Percentiles rank a stretch among this genome's conserved stretches.
These are phyloP conservation scores for Arbutus unedo DNA, from an alignment of 148 eudicot species.

Conservation along the genomic window DNA sequence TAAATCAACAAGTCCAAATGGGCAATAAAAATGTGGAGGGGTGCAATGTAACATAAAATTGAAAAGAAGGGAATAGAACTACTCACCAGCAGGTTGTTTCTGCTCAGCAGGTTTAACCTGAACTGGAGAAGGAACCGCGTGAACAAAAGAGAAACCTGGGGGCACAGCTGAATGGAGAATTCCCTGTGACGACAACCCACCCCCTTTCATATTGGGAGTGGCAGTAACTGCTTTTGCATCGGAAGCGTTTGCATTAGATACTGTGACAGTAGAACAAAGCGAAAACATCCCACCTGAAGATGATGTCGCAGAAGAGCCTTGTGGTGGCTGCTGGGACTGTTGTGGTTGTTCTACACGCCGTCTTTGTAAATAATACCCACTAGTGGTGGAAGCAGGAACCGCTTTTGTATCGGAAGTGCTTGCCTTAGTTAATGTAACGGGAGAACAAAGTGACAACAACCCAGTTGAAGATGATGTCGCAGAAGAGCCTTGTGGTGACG, in stretches of 20 bases:
- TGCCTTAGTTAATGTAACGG: too few relatives aligned
- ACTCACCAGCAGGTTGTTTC: slow-evolving; percentile 93
- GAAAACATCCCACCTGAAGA: slow-evolving; percentile 60
- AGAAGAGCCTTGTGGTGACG: slow-evolving; percentile 29
- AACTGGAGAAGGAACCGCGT: slow-evolving; percentile 49
- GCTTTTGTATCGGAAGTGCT: slow-evolving; percentile 63
- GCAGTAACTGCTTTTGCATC: slow-evolving; percentile 74
- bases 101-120: slow-evolving; percentile 79
- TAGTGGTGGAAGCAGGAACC: slow-evolving; percentile 43
- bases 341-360: slow-evolving; percentile 55
- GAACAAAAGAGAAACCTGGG: slow-evolving; percentile 54
- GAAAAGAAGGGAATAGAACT: slow-evolving; percentile 8
- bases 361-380: slow-evolving; percentile 54
- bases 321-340: slow-evolving; percentile 31
- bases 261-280: slow-evolving; percentile 40
- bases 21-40: background rate
- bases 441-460: too few relatives aligned
- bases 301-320: slow-evolving; percentile 37
- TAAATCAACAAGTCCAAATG: background rate
- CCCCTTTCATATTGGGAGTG: slow-evolving; percentile 52
- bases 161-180: slow-evolving; percentile 48
- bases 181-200: slow-evolving; percentile 46
- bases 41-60: too few relatives aligned
- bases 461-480: slow-evolving; percentile 23
- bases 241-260: slow-evolving; percentile 34